A percentile compares a stretch with the other conserved stretches of the same genome.
phyloP scores from a whole-genome alignment of 2,329 filamentous ascomycete species.

The Botrytis tulipae region DNA sequence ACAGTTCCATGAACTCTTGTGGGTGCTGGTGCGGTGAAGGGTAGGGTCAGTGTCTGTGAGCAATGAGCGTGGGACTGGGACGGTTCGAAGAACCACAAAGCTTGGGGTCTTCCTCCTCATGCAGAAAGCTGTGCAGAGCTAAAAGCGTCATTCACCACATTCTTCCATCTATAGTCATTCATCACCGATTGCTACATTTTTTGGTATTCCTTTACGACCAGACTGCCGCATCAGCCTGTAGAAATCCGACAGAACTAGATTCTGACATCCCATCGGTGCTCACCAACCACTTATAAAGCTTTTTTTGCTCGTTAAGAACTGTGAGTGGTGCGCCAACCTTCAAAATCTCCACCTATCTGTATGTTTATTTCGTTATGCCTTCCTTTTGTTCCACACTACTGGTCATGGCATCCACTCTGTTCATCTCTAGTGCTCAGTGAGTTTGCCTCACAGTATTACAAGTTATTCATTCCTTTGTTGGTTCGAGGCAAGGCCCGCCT shows the following conservation, averaged over 20 bases:
- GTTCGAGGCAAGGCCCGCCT: slow-evolving; percentile 23
- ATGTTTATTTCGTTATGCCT: slow-evolving; percentile 25
- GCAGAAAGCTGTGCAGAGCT: slow-evolving; percentile 30
- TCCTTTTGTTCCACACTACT: slow-evolving; percentile 26
- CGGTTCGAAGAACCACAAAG: slow-evolving; percentile 25
- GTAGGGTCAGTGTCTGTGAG: slow-evolving; percentile 32
- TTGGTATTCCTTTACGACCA: slow-evolving; percentile 11
- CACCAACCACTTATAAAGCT: slow-evolving; percentile 30
- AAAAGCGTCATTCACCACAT: slow-evolving; percentile 33
- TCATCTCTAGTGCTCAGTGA: slow-evolving; percentile 27
- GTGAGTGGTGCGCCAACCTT: slow-evolving; percentile 33
- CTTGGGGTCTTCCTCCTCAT: slow-evolving; percentile 21
- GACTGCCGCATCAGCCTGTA: slow-evolving; percentile 19
- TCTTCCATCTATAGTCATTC: slow-evolving; percentile 23
- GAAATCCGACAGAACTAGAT: slow-evolving; percentile 5
- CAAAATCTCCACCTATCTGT: slow-evolving; percentile 29
- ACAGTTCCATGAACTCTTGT: slow-evolving; percentile 26
- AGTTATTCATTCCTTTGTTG: slow-evolving; percentile 20
- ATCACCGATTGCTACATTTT: slow-evolving; percentile 17
- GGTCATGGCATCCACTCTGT: slow-evolving; percentile 28
- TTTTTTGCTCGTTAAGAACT: slow-evolving; percentile 23
- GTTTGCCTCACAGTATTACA: slow-evolving; percentile 22
- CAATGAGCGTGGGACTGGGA: slow-evolving; percentile 32
- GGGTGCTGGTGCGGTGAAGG: slow-evolving; percentile 27
- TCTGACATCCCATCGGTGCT: slow-evolving; percentile 10